Evolutionary conservation across 2,329 filamentous ascomycete species (phyloP), one percentile per base, ranked within the genome.

Genomic region (Orbilia quercus): DNA sequence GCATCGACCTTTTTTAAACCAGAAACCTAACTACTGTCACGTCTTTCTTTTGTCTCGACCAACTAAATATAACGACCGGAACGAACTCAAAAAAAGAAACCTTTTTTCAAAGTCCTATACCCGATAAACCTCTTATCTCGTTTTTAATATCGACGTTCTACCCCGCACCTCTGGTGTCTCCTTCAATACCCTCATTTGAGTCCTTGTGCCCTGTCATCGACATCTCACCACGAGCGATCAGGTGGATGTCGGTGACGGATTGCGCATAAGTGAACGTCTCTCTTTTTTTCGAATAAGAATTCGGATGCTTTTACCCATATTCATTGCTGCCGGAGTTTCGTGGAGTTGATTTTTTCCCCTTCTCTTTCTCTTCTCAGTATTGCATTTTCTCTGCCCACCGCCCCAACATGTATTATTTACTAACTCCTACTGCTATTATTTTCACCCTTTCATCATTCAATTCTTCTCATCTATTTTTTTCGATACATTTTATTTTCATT

Each of bases 221-320:
- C 18, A 42, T 28, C 44, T 34, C 25, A 42, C 20, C 22, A 23
- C 57, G 50, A 53, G 40, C 62, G 22, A 54, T 55, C 47, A 42
- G 48, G 44, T 42, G 25, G 47, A 51, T 47, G 6, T 22, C 20
- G 40, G 45, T 16, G 38, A 72, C 25, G 14, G 20, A 34, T 53
- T 14, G 11, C 28, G 60, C 38, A 48, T 57, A 44, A 48, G 58
- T 45, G 51, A 34, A 71, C 58, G 51, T 63, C 66, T 50, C 48
- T 40, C 36, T 48, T n/a, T n/a, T 58, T 63, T 71, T 57, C 40
- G 57, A 20, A 63, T 63, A 57, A 64, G 66, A 60, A 63, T 58
- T 67, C 66, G 66, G 59, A 72, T 65, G 53, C 50, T 72, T 71
- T 65, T 65, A 72, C 67, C 65, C 36, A 72, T 71, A 72, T 65